Percentiles rank a stretch among this genome's conserved stretches.
These are phyloP conservation scores for Dipodascus geniculatus DNA, from an alignment of 805 yeast species.

Conservation along the genomic window DNA sequence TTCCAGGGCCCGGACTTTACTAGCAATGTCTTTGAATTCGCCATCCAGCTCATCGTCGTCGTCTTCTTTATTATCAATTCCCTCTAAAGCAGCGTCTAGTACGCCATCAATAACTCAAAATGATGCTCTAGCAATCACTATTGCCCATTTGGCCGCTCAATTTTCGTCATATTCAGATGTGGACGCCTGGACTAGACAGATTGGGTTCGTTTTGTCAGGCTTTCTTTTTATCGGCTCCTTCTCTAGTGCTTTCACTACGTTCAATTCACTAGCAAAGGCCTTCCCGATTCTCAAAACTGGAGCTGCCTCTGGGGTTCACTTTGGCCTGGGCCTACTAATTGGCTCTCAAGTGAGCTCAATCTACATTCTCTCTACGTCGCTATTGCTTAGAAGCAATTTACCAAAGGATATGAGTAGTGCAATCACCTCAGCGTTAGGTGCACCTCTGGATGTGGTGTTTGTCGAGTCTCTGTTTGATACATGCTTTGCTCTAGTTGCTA, in stretches of 20 bases:
- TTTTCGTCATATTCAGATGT: conserved; percentile 15
- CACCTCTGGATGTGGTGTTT: conserved; percentile 26
- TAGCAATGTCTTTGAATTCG: background rate
- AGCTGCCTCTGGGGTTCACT: background rate
- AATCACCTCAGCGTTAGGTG: conserved; percentile 29
- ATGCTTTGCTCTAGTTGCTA: conserved; percentile 23
- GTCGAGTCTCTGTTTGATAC: conserved; percentile 31
- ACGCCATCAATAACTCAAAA: conserved; percentile 6
- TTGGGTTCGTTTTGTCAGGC: conserved; percentile 30
- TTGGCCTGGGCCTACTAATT: conserved; percentile 16
- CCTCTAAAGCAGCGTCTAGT: conserved; percentile 1
- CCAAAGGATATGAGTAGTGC: conserved; percentile 30
- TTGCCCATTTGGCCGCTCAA: conserved; percentile 15
- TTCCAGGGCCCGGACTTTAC: background rate
- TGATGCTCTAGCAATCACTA: conserved; percentile 18
- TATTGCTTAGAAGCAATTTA: conserved; percentile 29
- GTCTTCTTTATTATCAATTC: conserved; percentile 1
- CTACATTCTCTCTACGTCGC: conserved; percentile 30
- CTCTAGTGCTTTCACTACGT: conserved; percentile 27
- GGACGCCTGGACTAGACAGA: conserved; percentile 28
- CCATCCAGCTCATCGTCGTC: background rate
- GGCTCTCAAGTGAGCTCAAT: conserved; percentile 28
- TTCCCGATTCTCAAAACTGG: conserved; percentile 18
- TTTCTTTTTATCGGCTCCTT: conserved; percentile 26
- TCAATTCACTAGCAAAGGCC: conserved; percentile 21